Evolutionary conservation across 108 stramenopile genomes (phyloP).

Genomic region (Cyclostephanos tholiformis): DNA sequence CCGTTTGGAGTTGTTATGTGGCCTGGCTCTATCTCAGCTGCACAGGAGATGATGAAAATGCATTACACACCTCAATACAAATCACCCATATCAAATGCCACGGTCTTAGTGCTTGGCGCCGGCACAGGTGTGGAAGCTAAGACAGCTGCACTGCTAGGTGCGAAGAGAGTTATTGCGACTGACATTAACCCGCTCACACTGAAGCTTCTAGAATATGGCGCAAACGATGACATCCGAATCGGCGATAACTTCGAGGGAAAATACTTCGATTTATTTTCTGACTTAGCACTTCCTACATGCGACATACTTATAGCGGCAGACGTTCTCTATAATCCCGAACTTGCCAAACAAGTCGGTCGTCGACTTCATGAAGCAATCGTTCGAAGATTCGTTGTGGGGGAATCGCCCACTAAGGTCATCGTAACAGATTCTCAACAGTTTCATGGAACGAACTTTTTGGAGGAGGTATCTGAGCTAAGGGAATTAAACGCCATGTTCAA

Average conservation of each 20-base stretch:
- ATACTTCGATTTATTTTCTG: slow-evolving; percentile 50
- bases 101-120: slow-evolving; percentile 71
- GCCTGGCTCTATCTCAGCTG: slow-evolving; percentile 82
- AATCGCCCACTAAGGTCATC: slow-evolving; percentile 42
- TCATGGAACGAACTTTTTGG: slow-evolving; percentile 62
- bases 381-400: slow-evolving; percentile 14
- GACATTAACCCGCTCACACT: slow-evolving; percentile 78
- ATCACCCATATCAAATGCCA: slow-evolving; percentile 26
- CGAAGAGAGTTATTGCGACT: slow-evolving; percentile 70
- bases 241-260: slow-evolving; percentile 14
- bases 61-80: slow-evolving; percentile 1
- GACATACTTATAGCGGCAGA: slow-evolving; percentile 79
- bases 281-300: slow-evolving; percentile 40
- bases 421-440: slow-evolving; percentile 83
- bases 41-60: slow-evolving; percentile 56
- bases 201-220: slow-evolving; percentile 62
- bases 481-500: slow-evolving; percentile 28
- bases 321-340: slow-evolving; percentile 71
- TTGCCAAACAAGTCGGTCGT: slow-evolving; percentile 63
- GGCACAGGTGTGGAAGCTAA: slow-evolving; percentile 81
- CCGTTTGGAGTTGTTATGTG: slow-evolving; percentile 84
- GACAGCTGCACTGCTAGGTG: slow-evolving; percentile 68
- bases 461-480: slow-evolving; percentile 33
- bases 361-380: slow-evolving; percentile 56
- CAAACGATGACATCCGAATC: slow-evolving; percentile 32